Base-by-base conservation (phyloP, 2,329 filamentous ascomycete genomes). In the Lojkania enalia region DNA sequence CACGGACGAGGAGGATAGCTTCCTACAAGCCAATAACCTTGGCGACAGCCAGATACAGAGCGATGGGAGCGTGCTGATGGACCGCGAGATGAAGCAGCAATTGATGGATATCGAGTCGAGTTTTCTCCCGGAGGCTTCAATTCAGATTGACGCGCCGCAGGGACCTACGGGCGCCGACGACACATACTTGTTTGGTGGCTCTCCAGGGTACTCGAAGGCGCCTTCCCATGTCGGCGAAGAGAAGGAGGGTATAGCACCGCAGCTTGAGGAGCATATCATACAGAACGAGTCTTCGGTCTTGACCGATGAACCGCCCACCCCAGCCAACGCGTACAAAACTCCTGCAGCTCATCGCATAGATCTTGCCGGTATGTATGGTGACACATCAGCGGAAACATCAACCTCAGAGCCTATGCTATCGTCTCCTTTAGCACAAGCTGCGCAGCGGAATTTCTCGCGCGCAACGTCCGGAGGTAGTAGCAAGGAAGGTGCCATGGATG, bases 31-130 rank as follows among this genome's bases (percentile, higher is more conserved):
- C 12, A 51, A 60, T 38, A 58, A 61, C 42, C 54, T 60, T 33
- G 56, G 51, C 15, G 61, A 68, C 36, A 60, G 54, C 49, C 51
- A 60, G 12, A 25, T 58, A 13, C 58, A 62, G n/a, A 64, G 61
- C 42, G 71, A 74, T 30, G 71, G 60, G 25, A 71, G 71, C 46
- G 67, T 60, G 12, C 51, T 83, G 25, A 75, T 82, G 54, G 81
- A 84, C 62, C 71, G 71, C 40, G 80, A 82, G 56, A 83, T 84
- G 78, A 76, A 77, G 52, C 73, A 76, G 45, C 78, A 78, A 51
- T 63, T 85, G 51, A 76, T 81, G 73, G 81, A 85, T 53, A 74
- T 84, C 43, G 82, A 84, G 60, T 84, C 82, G 3, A 84, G 81
- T 57, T 84, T 85, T 54, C 49, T 84, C 33, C 81, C 81, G 0